A percentile compares a stretch with the other conserved stretches of the same genome.
These are phyloP conservation scores for Quercus robur DNA, from an alignment of 306 rosid species.

Conservation along the genomic window DNA sequence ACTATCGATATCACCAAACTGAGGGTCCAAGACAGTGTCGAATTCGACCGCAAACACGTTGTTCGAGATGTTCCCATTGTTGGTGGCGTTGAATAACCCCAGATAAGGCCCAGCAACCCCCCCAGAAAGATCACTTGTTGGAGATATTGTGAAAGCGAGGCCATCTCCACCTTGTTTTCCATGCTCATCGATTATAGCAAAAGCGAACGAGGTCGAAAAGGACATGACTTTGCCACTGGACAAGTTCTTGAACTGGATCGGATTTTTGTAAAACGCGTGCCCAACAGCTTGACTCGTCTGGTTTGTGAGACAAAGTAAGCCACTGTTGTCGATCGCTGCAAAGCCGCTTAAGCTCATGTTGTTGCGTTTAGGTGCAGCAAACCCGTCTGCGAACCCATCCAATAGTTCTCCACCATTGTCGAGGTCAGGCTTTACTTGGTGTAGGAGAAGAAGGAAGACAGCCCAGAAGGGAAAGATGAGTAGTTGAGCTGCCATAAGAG, in stretches of 20 bases:
- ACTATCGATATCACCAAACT: constrained; percentile 15
- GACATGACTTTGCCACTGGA: constrained; percentile 2
- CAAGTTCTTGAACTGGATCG: constrained; percentile 3
- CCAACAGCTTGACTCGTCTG: constrained; percentile 10
- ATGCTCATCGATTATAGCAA: neutral
- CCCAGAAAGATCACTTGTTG: neutral
- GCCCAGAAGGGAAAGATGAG: constrained; percentile 8
- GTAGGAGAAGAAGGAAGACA: constrained; percentile 14
- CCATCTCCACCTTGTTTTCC: constrained; percentile 2
- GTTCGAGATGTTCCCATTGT: constrained; percentile 21
- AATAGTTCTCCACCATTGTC: constrained; percentile 5
- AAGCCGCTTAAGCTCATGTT: constrained; percentile 40
- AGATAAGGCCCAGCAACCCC: constrained; percentile 22
- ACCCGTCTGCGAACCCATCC: constrained; percentile 25
- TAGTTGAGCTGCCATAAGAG: constrained; percentile 28
- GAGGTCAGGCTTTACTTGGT: constrained; percentile 10
- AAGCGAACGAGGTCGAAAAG: constrained; percentile 6
- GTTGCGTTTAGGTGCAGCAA: neutral
- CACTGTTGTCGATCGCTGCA: constrained; percentile 30
- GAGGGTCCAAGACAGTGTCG: constrained; percentile 15
- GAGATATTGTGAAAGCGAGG: constrained; percentile 4
- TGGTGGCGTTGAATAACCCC: constrained; percentile 27
- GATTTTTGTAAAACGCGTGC: constrained; percentile 3
- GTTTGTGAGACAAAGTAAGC: constrained; percentile 35
- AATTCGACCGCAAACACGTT: constrained; percentile 32